Base-by-base conservation (phyloP, 1,284 basidiomycete genomes). In the Boletellus deceptivus region DNA sequence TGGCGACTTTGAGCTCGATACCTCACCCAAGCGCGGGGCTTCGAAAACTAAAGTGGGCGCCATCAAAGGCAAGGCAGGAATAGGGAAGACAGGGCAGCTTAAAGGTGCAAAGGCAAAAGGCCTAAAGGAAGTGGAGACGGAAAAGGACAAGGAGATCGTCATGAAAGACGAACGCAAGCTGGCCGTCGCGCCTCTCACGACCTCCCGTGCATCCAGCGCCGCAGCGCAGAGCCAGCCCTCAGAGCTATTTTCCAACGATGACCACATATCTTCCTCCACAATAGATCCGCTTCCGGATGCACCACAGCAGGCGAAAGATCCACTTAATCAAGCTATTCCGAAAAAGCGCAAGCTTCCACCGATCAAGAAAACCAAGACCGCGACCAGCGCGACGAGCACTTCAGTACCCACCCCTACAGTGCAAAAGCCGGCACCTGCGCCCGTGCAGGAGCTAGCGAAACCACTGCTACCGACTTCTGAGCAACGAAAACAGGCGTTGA, bases 361-460 rank as follows among this genome's bases (percentile, higher is more conserved):
- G 8, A 89, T 89, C 55, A 89, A 81, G 73, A 89, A 89, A 70
- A 85, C 77, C 60, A 89, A 87, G 64, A 56, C 65, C 5, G 53
- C 58, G 17, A 20, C 40, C 0, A 38, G 57, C 14, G 24, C 54
- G 25, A 34, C 67, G 1, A 56, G 67, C 9, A 55, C 65, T 31
- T 29, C 65, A 0, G 60, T 74, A 2, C 59, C 70, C 6, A 46
- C 69, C 8, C 41, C 67, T 10, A 59, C 71, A 9, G 56, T 71
- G 5, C 62, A 67, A 18, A 60, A 69, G 40, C 59, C 65, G 16
- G 55, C 59, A 6, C 62, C 59, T 1, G 49, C 62, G 6, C 53
- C 57, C 1, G 51, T 39, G 34, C 53, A 63, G 50, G 47, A 61
- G 56, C 10, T 62, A 38, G 54, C 67, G 9, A 65, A 64, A 42